These are phyloP conservation scores for Lactarius psammicola DNA, from an alignment of 768 basidiomycete species.

Conservation along the genomic window DNA sequence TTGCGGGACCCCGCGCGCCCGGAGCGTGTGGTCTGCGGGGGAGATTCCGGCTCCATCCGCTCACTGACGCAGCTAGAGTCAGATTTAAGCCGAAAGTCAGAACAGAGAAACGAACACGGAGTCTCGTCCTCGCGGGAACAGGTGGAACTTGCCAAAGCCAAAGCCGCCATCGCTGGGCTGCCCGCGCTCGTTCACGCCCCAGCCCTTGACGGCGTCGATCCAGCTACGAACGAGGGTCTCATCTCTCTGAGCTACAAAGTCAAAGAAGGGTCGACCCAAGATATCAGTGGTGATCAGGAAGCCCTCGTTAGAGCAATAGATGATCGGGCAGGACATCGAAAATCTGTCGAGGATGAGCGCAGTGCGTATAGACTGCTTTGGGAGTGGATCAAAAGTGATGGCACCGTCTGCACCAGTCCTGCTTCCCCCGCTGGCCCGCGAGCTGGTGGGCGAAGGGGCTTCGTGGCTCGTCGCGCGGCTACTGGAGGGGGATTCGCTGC, in stretches of 20 bases:
- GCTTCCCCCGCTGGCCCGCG: slow-evolving; percentile 8
- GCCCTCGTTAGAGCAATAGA: slow-evolving; percentile 74
- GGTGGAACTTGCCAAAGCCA: slow-evolving; percentile 70
- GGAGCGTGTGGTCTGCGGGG: slow-evolving; percentile 13
- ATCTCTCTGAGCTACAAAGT: slow-evolving; percentile 65
- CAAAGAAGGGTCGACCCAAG: slow-evolving; percentile 68
- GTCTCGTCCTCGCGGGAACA: slow-evolving; percentile 59
- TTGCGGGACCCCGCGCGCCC: slow-evolving; percentile 11
- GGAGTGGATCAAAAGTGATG: slow-evolving; percentile 60
- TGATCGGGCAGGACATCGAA: slow-evolving; percentile 58
- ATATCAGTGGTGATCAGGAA: slow-evolving; percentile 57
- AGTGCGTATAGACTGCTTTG: slow-evolving; percentile 68
- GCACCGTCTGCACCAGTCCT: slow-evolving; percentile 25
- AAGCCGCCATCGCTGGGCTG: slow-evolving; percentile 84
- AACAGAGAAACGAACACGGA: slow-evolving; percentile 45
- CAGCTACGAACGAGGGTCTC: slow-evolving; percentile 66
- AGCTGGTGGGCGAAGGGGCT: slow-evolving; percentile 12
- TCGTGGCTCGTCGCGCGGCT: neutral
- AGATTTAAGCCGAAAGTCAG: neutral
- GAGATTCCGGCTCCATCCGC: slow-evolving; percentile 20
- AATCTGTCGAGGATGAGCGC: slow-evolving; percentile 84
- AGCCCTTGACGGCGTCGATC: slow-evolving; percentile 76
- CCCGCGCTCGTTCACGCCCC: slow-evolving; percentile 82
- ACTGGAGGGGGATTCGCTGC: slow-evolving; percentile 6
- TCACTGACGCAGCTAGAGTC: slow-evolving; percentile 11